Base-by-base conservation (phyloP, 2,329 filamentous ascomycete species). In the Alternaria brassicae region DNA sequence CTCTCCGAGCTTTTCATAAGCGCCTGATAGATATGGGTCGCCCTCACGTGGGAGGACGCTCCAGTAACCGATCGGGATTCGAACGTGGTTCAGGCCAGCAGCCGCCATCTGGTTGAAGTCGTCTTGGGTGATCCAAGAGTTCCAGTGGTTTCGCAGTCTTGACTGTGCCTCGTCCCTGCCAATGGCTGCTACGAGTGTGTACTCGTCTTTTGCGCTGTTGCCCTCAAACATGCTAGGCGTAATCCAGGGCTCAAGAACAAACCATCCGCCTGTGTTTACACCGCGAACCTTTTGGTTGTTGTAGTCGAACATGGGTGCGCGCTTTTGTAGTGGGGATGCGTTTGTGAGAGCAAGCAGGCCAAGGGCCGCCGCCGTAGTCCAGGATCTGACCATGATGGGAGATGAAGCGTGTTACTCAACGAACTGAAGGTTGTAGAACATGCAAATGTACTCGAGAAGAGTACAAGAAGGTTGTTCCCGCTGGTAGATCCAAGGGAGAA, bases 51-150 rank as follows among this genome's bases (percentile, higher is more conserved):
- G 82, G 42, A 81, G 78, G 10, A 88, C 75, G 32, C 87, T 86
- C 88, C 88, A 90, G 72, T 89, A 89, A 6, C 88, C 88, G 50
- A 90, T 81, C 2, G 88, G 88, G 54, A 90, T 89, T 45, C 88
- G 80, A 36, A 89, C 85, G 64, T 88, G 83, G 75, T 88, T 89
- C 70, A 89, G 74, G 4, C 87, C 87, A 15, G 81, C 80, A 15
- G 69, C 73, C n/a, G 81, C 82, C 59, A 88, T 88, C 52, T 83
- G 78, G 19, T 80, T 73, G 71, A 88, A 86, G 69, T 88, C 86
- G 21, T 76, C 79, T 60, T 83, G 73, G 2, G 82, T 83, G 64
- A 87, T 82, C 78, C 84, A 90, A 9, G 80, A 81, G 48, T 81
- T 78, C 88, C 88, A 90, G 70, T 90, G 88, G 25, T 79, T 63